Evolutionary conservation across 371 early-diverging fungal species (phyloP), one percentile per base, ranked within the genome.

Genomic region (Rhizopus sp.): DNA sequence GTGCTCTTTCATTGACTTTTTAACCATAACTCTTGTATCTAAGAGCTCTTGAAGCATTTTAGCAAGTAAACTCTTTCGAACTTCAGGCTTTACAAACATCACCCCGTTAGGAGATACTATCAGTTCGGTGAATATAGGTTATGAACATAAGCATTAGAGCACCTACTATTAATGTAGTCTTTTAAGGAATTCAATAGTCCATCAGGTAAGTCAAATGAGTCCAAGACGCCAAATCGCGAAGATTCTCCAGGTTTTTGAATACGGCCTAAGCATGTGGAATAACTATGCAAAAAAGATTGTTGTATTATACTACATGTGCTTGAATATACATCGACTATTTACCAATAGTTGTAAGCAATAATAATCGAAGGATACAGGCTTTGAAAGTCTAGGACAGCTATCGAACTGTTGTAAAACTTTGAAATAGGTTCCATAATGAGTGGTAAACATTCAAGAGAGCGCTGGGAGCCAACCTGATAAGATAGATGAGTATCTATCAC

Each of bases 281-380:
- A 94, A 65, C 90, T 85, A 60, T 5, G 17, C 12, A 23, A 7
- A 50, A 16, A 9, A 40, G n/a, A 29, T 2, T 12, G 29, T n/a
- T 44, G 5, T 8, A 59, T 16, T 55, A 50, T 8, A 46, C 4
- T 48, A 29, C 23, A 10, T 42, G 6, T 41, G 12, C 5, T 16
- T 29, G 9, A 13, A 37, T 10, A 37, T 5, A 16, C 8, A 1
- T 32, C 12, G 5, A 7, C 13, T 15, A 44, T 16, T 50, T 77
- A 87, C 87, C 94, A 96, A 46, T 89, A 92, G 59, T 96, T 96
- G 69, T 94, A 94, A 0, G 94, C 95, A 66, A 95, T 94, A 89
- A 96, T 93, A 12, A 96, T 78, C 33, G 92, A 92, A 6, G 97
- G 97, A 60, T 96, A 96, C 12, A 96, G 71, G 33, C 90, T 90